These are phyloP conservation scores for Entoloma clypeatum DNA, from an alignment of 1,284 basidiomycete genomes.

Conservation along the genomic window DNA sequence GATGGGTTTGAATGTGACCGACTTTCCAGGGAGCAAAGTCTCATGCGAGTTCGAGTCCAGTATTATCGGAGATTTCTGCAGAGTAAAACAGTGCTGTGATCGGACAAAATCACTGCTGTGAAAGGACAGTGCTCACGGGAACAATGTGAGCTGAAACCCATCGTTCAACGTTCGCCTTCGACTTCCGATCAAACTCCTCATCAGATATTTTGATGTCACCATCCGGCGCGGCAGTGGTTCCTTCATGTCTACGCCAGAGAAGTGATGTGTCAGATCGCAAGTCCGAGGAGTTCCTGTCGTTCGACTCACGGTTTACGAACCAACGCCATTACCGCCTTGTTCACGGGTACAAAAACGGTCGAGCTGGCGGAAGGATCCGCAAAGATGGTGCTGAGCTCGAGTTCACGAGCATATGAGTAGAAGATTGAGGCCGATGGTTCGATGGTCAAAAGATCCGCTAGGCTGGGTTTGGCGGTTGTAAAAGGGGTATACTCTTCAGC, in stretches of 20 bases:
- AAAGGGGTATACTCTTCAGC: constrained; percentile 8
- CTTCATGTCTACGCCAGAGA: constrained; percentile 44
- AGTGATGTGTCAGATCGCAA: constrained; percentile 3
- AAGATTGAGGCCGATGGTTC: constrained; percentile 71
- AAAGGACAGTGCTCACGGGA: constrained; percentile 43
- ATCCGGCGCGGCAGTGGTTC: constrained; percentile 34
- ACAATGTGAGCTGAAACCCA: constrained; percentile 77
- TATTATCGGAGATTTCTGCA: constrained; percentile 40
- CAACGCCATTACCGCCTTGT: constrained; percentile 78
- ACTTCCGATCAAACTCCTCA: constrained; percentile 54
- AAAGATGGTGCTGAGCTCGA: constrained; percentile 53
- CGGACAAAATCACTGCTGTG: neutral
- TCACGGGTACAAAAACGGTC: constrained; percentile 71
- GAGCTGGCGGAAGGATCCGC: constrained; percentile 32
- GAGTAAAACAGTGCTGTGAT: constrained; percentile 1
- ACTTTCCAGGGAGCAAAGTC: constrained; percentile 55
- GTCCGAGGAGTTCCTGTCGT: neutral
- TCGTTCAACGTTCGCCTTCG: constrained; percentile 59
- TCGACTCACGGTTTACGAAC: constrained; percentile 66
- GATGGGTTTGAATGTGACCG: constrained; percentile 45
- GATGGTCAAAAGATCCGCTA: constrained; percentile 72
- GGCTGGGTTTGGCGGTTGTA: constrained; percentile 36
- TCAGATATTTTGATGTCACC: constrained; percentile 53
- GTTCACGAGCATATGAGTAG: constrained; percentile 74
- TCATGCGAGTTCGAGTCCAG: constrained; percentile 36